These are phyloP conservation scores for Elsinoe fawcettii DNA, from an alignment of 2,329 filamentous ascomycete species.

Conservation along the genomic window DNA sequence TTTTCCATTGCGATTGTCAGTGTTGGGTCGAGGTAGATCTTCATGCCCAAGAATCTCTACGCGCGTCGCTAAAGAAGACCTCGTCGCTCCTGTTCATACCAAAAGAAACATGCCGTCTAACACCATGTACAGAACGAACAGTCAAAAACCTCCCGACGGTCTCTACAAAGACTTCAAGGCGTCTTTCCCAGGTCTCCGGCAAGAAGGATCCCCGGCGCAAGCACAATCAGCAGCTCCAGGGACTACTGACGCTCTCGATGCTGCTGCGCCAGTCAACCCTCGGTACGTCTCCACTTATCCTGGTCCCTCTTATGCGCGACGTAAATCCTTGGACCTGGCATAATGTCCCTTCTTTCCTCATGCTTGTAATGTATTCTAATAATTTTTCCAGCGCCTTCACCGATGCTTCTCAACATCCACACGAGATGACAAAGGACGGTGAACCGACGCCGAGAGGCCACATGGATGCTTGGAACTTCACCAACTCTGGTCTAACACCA, in stretches of 20 bases:
- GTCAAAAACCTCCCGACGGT: conserved; percentile 79
- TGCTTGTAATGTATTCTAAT: conserved; percentile 1
- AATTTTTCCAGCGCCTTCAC: conserved; percentile 12
- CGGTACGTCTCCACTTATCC: conserved; percentile 10
- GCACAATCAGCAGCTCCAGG: background rate
- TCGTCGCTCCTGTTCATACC: background rate
- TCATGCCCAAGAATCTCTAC: background rate
- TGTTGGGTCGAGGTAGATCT: background rate
- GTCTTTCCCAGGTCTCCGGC: conserved; percentile 66
- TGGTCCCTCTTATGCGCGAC: background rate
- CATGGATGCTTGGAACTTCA: conserved; percentile 66
- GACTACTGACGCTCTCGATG: conserved; percentile 3
- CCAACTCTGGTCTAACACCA: conserved; percentile 58
- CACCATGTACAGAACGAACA: conserved; percentile 52
- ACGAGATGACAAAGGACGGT: conserved; percentile 58
- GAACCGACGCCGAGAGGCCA: conserved; percentile 75
- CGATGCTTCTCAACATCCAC: conserved; percentile 16
- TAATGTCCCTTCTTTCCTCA: conserved; percentile 4
- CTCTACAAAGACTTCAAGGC: conserved; percentile 77
- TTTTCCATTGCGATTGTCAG: too few relatives aligned
- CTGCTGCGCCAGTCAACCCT: conserved; percentile 8
- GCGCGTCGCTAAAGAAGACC: conserved; percentile 1
- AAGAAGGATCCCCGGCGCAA: conserved; percentile 20
- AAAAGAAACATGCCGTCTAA: conserved; percentile 11
- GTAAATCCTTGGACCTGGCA: background rate